A percentile compares a stretch with the other conserved stretches of the same genome.
These are phyloP conservation scores for Zarea fungicola DNA, from an alignment of 2,329 filamentous ascomycete species.

Conservation along the genomic window DNA sequence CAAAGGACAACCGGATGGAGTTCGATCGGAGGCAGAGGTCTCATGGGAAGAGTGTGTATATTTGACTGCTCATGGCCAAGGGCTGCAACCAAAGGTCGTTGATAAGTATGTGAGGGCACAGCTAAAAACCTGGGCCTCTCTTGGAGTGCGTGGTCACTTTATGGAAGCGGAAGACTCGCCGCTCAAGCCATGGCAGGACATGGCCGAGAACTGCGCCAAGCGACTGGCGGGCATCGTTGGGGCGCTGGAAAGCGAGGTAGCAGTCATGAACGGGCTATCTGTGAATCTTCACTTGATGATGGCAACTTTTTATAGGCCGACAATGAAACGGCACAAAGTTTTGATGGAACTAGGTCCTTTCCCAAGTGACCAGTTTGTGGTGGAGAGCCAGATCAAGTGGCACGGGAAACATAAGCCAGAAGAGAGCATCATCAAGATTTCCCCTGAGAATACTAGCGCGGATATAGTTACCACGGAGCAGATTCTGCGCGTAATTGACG, in stretches of 20 bases:
- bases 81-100: conserved; percentile 69
- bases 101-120: conserved; percentile 65
- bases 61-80: conserved; percentile 84
- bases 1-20: conserved; percentile 42
- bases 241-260: conserved; percentile 66
- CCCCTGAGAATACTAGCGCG: conserved; percentile 48
- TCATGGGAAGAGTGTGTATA: conserved; percentile 54
- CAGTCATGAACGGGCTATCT: conserved; percentile 83
- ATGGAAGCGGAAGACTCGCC: conserved; percentile 60
- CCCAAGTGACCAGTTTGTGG: conserved; percentile 79
- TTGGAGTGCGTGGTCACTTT: conserved; percentile 87
- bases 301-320: conserved; percentile 77
- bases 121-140: conserved; percentile 75
- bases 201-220: conserved; percentile 67
- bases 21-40: conserved; percentile 20
- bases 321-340: conserved; percentile 62
- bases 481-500: conserved; percentile 67
- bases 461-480: conserved; percentile 56
- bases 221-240: conserved; percentile 71
- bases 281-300: conserved; percentile 75
- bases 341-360: conserved; percentile 86
- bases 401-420: conserved; percentile 58
- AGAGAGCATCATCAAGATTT: conserved; percentile 68
- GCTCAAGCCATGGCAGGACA: conserved; percentile 68
- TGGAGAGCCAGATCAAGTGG: conserved; percentile 72